These are phyloP conservation scores for Citrus maxima DNA, from an alignment of 345 rosid genomes.

Conservation along the genomic window DNA sequence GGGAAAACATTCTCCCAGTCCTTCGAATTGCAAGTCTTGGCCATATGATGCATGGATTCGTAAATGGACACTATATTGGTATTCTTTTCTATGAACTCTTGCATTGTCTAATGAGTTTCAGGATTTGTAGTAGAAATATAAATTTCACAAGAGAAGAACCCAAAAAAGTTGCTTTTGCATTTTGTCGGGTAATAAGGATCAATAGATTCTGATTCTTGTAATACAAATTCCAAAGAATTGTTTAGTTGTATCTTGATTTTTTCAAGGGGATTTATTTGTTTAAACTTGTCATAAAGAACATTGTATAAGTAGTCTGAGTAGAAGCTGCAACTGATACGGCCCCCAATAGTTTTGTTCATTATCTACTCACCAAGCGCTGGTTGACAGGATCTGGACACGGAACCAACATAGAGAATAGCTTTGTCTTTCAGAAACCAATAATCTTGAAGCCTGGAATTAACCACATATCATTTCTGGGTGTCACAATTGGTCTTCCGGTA, in stretches of 20 bases:
- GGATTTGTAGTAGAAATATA: neutral
- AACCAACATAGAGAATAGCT: conserved; percentile 42
- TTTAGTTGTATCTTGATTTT: neutral
- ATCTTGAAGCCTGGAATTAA: conserved; percentile 35
- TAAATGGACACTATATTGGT: conserved; percentile 43
- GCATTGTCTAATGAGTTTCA: neutral
- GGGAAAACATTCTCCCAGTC: conserved; percentile 31
- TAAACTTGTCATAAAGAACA: neutral
- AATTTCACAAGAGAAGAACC: neutral
- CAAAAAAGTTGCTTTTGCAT: neutral
- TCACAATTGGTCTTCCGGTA: conserved; percentile 41
- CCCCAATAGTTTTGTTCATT: neutral
- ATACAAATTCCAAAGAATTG: neutral
- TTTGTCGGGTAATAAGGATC: neutral
- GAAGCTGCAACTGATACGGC: neutral
- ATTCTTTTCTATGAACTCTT: neutral
- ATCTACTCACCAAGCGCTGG: too few species aligned
- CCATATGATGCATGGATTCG: conserved; percentile 38
- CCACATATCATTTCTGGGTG: conserved; percentile 31
- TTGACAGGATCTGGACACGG: conserved; percentile 43
- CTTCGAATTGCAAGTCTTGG: conserved; percentile 41
- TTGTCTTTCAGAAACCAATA: conserved; percentile 33
- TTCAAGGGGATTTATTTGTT: neutral
- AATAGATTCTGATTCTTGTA: neutral
- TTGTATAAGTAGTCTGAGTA: neutral